Conservation (phyloP, 75 land plant genomes). For the Cunninghamia lanceolata region DNA sequence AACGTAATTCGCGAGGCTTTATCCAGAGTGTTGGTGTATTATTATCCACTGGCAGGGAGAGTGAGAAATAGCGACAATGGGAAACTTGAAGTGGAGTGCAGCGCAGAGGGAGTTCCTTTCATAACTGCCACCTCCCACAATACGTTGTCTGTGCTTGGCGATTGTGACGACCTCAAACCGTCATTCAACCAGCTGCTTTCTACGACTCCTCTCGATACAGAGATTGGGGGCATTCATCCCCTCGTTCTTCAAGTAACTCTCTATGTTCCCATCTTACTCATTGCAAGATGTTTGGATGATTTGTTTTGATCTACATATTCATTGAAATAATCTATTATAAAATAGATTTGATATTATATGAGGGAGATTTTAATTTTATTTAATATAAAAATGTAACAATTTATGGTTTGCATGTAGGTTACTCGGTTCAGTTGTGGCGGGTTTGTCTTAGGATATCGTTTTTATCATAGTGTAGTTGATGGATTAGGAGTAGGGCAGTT, state of each 20-base stretch:
- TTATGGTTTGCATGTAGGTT: too few species aligned
- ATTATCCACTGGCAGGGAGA: slow-evolving; percentile 81
- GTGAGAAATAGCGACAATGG: slow-evolving; percentile 59
- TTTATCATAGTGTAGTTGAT: too few species aligned
- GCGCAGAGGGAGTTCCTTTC: slow-evolving; percentile 72
- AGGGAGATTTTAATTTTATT: too few species aligned
- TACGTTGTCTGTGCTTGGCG: background rate
- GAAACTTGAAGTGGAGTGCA: slow-evolving; percentile 72
- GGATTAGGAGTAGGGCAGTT: too few species aligned
- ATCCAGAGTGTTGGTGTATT: background rate
- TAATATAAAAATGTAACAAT: too few species aligned
- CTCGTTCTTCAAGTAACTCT: background rate
- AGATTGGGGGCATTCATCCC: background rate
- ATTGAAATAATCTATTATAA: too few species aligned
- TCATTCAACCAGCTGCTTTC: background rate
- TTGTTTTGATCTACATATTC: too few species aligned
- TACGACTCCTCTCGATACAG: background rate
- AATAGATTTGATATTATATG: too few species aligned
- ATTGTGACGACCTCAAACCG: background rate
- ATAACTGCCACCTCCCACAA: slow-evolving; percentile 46
- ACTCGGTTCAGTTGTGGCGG: too few species aligned
- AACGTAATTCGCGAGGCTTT: slow-evolving; percentile 54
- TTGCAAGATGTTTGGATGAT: too few species aligned
- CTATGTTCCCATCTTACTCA: too few species aligned
- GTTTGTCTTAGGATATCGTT: too few species aligned